phyloP scores from a whole-genome alignment of 129 eudicot species.

The sunflower (Helianthus annuus) region HanXRQr2.0-SUNRISE NC_035449.2:122500217-122500716 shows the following conservation, averaged over 20 bases:
- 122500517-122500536: slow-evolving; percentile 32
- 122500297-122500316: slow-evolving; percentile 35
- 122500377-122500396: slow-evolving; percentile 41
- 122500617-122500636: slow-evolving; percentile 23
- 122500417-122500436: slow-evolving; percentile 33
- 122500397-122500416: slow-evolving; percentile 32
- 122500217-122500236: slow-evolving; percentile 37
- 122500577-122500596: slow-evolving; percentile 17
- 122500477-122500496: slow-evolving; percentile 39
- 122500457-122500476: slow-evolving; percentile 20
- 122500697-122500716: slow-evolving; percentile 30
- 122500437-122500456: slow-evolving; percentile 44
- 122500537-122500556: slow-evolving; percentile 17
- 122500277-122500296: slow-evolving; percentile 30
- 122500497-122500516: slow-evolving; percentile 37
- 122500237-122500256: slow-evolving; percentile 29
- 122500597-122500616: slow-evolving; percentile 18
- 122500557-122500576: slow-evolving; percentile 29
- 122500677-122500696: slow-evolving; percentile 29
- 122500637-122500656: slow-evolving; percentile 25
- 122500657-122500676: slow-evolving; percentile 17
- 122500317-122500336: slow-evolving; percentile 31
- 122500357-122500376: slow-evolving; percentile 25
- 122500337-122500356: slow-evolving; percentile 36
- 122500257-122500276: slow-evolving; percentile 38